Evolutionary conservation across 2,329 filamentous ascomycete species (phyloP), one percentile per base, ranked within the genome.

Genomic region (Colletotrichum sp.): DNA sequence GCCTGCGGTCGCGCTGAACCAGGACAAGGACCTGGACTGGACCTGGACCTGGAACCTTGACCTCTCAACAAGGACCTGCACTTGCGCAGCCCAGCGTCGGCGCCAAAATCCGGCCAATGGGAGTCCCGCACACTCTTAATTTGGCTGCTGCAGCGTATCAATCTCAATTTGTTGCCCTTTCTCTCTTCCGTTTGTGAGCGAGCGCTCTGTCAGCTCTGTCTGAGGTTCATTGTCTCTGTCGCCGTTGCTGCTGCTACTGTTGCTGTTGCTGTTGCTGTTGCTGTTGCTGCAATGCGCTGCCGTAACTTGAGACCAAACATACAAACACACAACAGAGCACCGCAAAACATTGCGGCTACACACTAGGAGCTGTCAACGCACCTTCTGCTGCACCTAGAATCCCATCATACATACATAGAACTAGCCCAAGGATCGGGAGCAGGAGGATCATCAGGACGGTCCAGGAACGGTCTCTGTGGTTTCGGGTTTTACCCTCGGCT

Each of bases 91-190:
- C 32, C 64, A 65, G 44, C 34, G 24, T 71, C 67, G 75, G 75
- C 75, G 75, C 75, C 71, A 75, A 77, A n/a, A 32, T 21, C 55
- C 12, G 67, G 28, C 75, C 71, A 77, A 77, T 77, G 60, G 34
- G 36, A 55, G 66, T 32, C n/a, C 62, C 28, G 49, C 34, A 12
- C 30, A 59, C 26, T 68, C 32, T 68, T 49, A 28, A 69, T 32
- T 66, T 70, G 60, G 64, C 39, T 75, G 63, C 59, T 28, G 65
- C 74, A 75, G 71, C 32, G 49, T 36, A 18, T 66, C 65, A 32
- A 66, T 75, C 57, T 63, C 34, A 15, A 63, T 62, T 24, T 52
- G 57, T 66, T 55, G 15, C 36, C 65, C 28, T 66, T 69, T 34
- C 32, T 24, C 18, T 15, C n/a, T 24, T n/a, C n/a, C 21, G 55